Conservation (phyloP, 768 basidiomycete genomes). For the Thelephora ganbajun region DNA sequence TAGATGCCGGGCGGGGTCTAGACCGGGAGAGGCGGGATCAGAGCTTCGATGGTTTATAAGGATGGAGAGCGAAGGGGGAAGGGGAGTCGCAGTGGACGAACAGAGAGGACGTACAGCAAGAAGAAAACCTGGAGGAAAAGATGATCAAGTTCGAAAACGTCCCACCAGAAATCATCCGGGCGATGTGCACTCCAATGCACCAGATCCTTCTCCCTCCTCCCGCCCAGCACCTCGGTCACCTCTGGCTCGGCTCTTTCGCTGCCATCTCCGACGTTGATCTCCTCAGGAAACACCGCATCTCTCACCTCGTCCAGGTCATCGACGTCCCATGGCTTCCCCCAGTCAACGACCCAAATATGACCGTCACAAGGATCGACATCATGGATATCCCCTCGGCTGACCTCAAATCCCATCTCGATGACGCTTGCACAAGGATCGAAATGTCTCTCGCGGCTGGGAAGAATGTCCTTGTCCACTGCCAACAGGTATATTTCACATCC, state of each 20-base stretch:
- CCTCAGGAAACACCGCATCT: constrained; percentile 35
- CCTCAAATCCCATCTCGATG: constrained; percentile 45
- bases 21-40: too few species aligned
- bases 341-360: constrained; percentile 17
- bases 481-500: constrained; percentile 40
- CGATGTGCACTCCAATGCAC: constrained; percentile 82
- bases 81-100: too few species aligned
- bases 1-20: too few species aligned
- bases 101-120: too few species aligned
- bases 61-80: too few species aligned
- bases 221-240: constrained; percentile 27
- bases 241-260: constrained; percentile 57
- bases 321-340: constrained; percentile 49
- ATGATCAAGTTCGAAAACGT: constrained; percentile 76
- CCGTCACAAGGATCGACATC: constrained; percentile 40
- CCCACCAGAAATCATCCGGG: constrained; percentile 63
- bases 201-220: constrained; percentile 34
- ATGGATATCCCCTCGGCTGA: constrained; percentile 48
- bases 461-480: constrained; percentile 68
- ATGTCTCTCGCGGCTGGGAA: constrained; percentile 40
- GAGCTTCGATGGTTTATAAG: too few species aligned
- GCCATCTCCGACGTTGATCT: constrained; percentile 43
- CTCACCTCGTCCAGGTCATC: constrained; percentile 51
- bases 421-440: constrained; percentile 30
- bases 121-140: too few species aligned